Conservation (phyloP, 768 basidiomycete genomes). For the Termitomyces sp. region DNA sequence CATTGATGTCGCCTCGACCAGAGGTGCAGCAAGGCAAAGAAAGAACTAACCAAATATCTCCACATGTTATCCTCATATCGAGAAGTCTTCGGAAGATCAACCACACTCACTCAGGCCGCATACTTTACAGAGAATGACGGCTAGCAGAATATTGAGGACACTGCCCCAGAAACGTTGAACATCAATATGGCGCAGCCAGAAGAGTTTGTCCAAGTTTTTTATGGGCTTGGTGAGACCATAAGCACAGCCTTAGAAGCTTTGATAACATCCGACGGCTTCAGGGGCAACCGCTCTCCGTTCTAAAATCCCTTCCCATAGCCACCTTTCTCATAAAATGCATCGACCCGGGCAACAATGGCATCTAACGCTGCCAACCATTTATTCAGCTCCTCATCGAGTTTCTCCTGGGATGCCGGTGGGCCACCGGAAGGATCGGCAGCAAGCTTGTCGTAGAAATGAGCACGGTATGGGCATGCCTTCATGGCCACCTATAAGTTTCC, state of each 20-base stretch:
- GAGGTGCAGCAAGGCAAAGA: background rate
- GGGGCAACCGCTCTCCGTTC: background rate
- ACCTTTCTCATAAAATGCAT: constrained; percentile 57
- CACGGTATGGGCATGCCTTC: constrained; percentile 63
- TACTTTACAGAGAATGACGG: background rate
- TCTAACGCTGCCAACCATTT: constrained; percentile 66
- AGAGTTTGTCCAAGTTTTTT: background rate
- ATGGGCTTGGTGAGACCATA: background rate
- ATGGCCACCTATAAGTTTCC: constrained; percentile 43
- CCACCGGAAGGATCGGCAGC: constrained; percentile 54
- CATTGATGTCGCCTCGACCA: background rate
- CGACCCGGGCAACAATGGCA: constrained; percentile 46
- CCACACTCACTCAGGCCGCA: background rate
- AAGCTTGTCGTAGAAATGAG: constrained; percentile 64
- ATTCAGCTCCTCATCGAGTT: constrained; percentile 51
- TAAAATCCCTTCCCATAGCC: constrained; percentile 49
- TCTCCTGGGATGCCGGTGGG: constrained; percentile 35
- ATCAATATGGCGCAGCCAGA: background rate
- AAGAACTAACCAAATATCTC: background rate
- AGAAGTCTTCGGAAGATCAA: background rate
- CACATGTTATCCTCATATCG: background rate
- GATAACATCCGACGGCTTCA: background rate
- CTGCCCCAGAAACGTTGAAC: background rate
- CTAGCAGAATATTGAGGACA: background rate
- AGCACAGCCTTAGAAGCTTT: background rate